These are phyloP conservation scores for Triangularia verruculosa DNA, from an alignment of 2,329 filamentous ascomycete species.

Conservation along the genomic window DNA sequence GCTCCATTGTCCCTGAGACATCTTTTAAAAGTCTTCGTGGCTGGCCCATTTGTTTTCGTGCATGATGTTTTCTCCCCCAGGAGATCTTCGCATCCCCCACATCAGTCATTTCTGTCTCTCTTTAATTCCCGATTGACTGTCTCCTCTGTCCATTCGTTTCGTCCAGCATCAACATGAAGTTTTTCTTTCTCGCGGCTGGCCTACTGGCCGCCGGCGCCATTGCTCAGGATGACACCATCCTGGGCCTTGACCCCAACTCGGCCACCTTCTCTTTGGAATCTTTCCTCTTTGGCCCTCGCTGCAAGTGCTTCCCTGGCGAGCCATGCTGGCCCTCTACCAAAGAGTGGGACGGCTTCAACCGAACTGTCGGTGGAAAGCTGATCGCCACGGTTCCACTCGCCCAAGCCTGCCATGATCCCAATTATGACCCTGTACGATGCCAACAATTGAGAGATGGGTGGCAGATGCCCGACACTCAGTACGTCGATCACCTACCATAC, in stretches of 20 bases:
- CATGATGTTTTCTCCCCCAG: not conserved
- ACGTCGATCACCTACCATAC: slow-evolving; percentile 23
- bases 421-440: slow-evolving; percentile 47
- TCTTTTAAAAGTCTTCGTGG: not conserved
- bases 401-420: slow-evolving; percentile 31
- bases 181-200: slow-evolving; percentile 15
- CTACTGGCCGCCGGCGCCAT: slow-evolving; percentile 17
- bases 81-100: slow-evolving; percentile 2
- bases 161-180: slow-evolving; percentile 19
- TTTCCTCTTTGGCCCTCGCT: slow-evolving; percentile 24
- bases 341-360: slow-evolving; percentile 46
- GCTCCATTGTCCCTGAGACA: not conserved
- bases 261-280: not conserved
- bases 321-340: slow-evolving; percentile 45
- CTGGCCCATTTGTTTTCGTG: not conserved
- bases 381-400: slow-evolving; percentile 49
- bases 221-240: slow-evolving; percentile 5
- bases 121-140: not conserved
- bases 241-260: not conserved
- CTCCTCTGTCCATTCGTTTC: slow-evolving; percentile 8
- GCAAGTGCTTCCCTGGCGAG: slow-evolving; percentile 49
- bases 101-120: not conserved
- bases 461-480: slow-evolving; percentile 45
- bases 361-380: slow-evolving; percentile 46
- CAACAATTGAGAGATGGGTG: slow-evolving; percentile 41